These are phyloP conservation scores for Dittrichia graveolens DNA, from an alignment of 129 eudicot genomes.

Conservation along the genomic window DNA sequence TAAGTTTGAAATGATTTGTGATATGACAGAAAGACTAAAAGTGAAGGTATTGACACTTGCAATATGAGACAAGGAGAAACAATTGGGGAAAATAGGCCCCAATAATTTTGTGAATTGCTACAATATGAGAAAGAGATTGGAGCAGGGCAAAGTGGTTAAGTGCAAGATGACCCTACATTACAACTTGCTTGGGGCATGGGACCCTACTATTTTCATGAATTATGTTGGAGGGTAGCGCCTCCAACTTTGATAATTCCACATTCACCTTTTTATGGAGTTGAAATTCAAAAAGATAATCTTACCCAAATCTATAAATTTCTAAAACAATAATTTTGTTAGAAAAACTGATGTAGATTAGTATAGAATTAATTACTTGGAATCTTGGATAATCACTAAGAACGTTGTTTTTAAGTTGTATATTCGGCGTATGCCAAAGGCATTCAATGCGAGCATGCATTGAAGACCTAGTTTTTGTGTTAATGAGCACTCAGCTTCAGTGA, in stretches of 20 bases:
- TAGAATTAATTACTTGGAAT: no score
- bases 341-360: no score
- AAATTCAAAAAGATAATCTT: not conserved
- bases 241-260: slow-evolving; percentile 27
- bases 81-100: slow-evolving; percentile 23
- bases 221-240: slow-evolving; percentile 33
- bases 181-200: slow-evolving; percentile 37
- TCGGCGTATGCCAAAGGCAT: no score
- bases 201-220: slow-evolving; percentile 30
- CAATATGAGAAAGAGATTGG: not conserved
- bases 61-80: slow-evolving; percentile 13
- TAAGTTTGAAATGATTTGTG: no score
- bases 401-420: no score
- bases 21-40: no score
- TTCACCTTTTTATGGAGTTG: not conserved
- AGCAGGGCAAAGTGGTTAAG: slow-evolving; percentile 20
- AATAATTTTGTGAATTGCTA: slow-evolving; percentile 1
- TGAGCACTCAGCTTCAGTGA: no score
- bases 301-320: not conserved
- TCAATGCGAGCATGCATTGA: no score
- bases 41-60: not conserved
- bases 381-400: no score
- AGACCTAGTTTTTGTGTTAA: no score
- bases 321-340: not conserved
- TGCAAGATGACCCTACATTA: slow-evolving; percentile 28